Evolutionary conservation across 768 basidiomycete genomes (phyloP), one percentile per base, ranked within the genome.

Genomic region (Boletus reticuloceps): DNA sequence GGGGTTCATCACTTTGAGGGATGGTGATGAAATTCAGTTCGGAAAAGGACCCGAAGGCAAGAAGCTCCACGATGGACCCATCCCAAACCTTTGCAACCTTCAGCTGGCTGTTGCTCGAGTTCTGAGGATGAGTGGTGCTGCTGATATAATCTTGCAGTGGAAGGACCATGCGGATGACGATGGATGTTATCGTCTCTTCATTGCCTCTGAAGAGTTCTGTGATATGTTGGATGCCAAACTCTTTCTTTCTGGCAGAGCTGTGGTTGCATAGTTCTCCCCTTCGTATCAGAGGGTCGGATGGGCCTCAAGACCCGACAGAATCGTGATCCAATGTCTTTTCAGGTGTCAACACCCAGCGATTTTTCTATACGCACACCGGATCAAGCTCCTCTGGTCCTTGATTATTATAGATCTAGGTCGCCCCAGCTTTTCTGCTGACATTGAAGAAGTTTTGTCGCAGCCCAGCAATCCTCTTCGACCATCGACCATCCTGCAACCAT

Each of bases 101-200:
- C 51, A 19, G 37, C 17, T 54, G 37, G 54, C 54, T 54, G 13
- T 46, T 31, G 54, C 51, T 55, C 51, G 31, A 12, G 51, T 40
- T 46, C 10, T 46, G 38, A 55, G 5, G 54, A 45, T 55, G 54
- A 55, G 54, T 43, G 54, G 49, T 45, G 54, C 54, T 25, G 54
- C 54, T 20, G 54, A 55, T 44, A n/a, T 55, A 32, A 27, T 39
- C 36, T 16, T 38, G 42, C 12, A 51, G 17, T 54, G 44, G 54
- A 53, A 54, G 44, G 43, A 46, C 36, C 14, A 19, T 7, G 52
- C 47, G 10, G 52, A 53, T 40, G 46, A 49, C 8, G 37, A 37
- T n/a, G 47, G 47, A 27, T 49, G 7, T 19, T n/a, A 38, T 38
- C 37, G 7, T 49, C 36, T 14, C 22, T 38, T 38, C 25, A 12